These are phyloP conservation scores for Colletotrichum somersetense DNA, from an alignment of 2,329 filamentous ascomycete genomes.

Conservation along the genomic window DNA sequence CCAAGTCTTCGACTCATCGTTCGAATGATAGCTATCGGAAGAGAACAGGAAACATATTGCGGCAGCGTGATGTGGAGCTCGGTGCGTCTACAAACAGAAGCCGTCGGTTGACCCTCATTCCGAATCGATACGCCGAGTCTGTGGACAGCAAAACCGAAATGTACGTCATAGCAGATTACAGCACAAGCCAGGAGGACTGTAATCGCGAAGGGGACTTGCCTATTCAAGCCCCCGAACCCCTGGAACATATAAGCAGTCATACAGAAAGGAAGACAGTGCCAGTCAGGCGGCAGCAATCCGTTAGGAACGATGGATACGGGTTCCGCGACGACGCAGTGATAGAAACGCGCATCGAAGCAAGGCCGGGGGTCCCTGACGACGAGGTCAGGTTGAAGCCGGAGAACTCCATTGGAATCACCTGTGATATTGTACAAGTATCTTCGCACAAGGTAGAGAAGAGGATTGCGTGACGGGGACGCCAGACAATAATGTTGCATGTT, in stretches of 20 bases:
- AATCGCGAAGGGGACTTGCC: not conserved
- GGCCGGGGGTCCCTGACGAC: not conserved
- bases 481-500: not conserved
- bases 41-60: slow-evolving; percentile 7
- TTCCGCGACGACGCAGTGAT: not conserved
- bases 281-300: slow-evolving; percentile 2
- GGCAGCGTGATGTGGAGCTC: slow-evolving; percentile 28
- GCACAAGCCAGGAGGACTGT: not conserved
- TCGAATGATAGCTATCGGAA: slow-evolving; percentile 1
- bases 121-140: not conserved
- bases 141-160: slow-evolving; percentile 31
- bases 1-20: slow-evolving; percentile 19
- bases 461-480: not conserved
- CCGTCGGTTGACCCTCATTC: not conserved
- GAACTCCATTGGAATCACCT: slow-evolving; percentile 25
- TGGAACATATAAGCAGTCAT: too few species aligned
- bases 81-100: not conserved
- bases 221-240: not conserved
- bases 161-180: slow-evolving; percentile 24
- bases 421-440: slow-evolving; percentile 28
- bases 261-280: not conserved
- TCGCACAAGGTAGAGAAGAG: slow-evolving; percentile 13
- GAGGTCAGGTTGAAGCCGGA: not conserved
- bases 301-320: not conserved
- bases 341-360: slow-evolving; percentile 27